Evolutionary conservation across 2,329 filamentous ascomycete species (phyloP).

Genomic region (Zopfia rhizophila): DNA sequence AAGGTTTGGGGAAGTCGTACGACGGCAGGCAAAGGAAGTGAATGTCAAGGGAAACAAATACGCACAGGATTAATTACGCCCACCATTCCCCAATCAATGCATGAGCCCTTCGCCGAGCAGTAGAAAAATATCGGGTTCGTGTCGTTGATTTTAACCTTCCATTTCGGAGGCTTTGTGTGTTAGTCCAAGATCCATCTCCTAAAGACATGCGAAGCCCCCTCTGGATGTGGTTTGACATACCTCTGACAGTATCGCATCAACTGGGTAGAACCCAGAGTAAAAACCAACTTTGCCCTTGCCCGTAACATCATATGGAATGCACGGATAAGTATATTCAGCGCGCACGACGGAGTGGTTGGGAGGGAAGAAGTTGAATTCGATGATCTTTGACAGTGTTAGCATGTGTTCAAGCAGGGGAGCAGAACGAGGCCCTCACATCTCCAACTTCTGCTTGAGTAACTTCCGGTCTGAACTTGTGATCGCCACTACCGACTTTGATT

Average conservation of each 20-base stretch:
- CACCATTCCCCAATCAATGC: slow-evolving; percentile 74
- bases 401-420: not conserved
- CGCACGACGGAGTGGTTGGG: slow-evolving; percentile 56
- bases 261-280: slow-evolving; percentile 40
- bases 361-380: slow-evolving; percentile 56
- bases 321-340: slow-evolving; percentile 53
- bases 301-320: slow-evolving; percentile 51
- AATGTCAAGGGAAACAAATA: not conserved
- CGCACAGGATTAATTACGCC: slow-evolving; percentile 77
- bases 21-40: not conserved
- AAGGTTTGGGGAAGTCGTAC: slow-evolving; percentile 1
- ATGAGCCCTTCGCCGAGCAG: slow-evolving; percentile 69
- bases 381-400: slow-evolving; percentile 23
- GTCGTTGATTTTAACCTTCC: slow-evolving; percentile 40
- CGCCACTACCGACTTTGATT: slow-evolving; percentile 50
- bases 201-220: not conserved
- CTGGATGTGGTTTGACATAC: slow-evolving; percentile 23
- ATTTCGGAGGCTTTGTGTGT: slow-evolving; percentile 38
- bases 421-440: slow-evolving; percentile 39
- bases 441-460: slow-evolving; percentile 49
- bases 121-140: slow-evolving; percentile 51
- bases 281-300: slow-evolving; percentile 39
- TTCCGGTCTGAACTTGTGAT: slow-evolving; percentile 53
- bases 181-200: not conserved
- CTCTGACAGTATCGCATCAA: slow-evolving; percentile 34